Evolutionary conservation across 768 basidiomycete species (phyloP).

Genomic region (Mycena filopes): DNA sequence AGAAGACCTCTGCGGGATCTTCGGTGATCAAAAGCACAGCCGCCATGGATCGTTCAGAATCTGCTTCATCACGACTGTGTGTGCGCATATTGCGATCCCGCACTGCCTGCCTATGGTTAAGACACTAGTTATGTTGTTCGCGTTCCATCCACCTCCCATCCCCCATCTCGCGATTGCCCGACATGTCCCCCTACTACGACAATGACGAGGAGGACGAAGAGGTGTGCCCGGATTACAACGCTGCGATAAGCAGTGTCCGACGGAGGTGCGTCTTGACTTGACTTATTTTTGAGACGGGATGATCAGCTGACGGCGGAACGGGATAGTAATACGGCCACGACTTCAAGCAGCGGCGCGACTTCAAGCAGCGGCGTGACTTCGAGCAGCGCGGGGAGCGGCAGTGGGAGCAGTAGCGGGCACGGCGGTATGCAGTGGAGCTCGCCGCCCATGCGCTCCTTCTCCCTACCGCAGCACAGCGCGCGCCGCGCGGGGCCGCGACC

Average conservation of each 20-base stretch:
- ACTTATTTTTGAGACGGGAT: background rate
- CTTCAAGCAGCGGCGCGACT: conserved; percentile 35
- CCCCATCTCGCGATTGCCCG: conserved; percentile 17
- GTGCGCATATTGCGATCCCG: conserved; percentile 2
- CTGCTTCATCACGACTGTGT: conserved; percentile 15
- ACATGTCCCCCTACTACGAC: conserved; percentile 20
- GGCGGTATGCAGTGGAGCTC: conserved; percentile 40
- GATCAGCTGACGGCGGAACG: background rate
- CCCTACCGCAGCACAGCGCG: conserved; percentile 5
- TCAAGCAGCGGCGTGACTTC: conserved; percentile 19
- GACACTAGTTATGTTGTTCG: background rate
- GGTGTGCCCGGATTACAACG: conserved; percentile 54
- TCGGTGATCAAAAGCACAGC: too few relatives aligned
- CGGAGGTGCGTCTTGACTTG: conserved; percentile 47
- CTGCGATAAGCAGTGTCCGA: conserved; percentile 40
- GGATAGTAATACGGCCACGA: conserved; percentile 32
- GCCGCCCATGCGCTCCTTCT: conserved; percentile 34
- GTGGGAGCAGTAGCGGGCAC: conserved; percentile 28
- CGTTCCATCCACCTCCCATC: background rate
- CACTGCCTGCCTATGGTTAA: conserved; percentile 26
- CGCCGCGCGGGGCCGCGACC: conserved; percentile 10
- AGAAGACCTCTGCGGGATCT: too few relatives aligned
- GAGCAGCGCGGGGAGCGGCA: conserved; percentile 17
- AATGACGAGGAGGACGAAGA: conserved; percentile 39
- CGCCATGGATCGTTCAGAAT: too few relatives aligned